Base-by-base conservation (phyloP, 768 basidiomycete genomes). In the Hygrocybe punicea region DNA sequence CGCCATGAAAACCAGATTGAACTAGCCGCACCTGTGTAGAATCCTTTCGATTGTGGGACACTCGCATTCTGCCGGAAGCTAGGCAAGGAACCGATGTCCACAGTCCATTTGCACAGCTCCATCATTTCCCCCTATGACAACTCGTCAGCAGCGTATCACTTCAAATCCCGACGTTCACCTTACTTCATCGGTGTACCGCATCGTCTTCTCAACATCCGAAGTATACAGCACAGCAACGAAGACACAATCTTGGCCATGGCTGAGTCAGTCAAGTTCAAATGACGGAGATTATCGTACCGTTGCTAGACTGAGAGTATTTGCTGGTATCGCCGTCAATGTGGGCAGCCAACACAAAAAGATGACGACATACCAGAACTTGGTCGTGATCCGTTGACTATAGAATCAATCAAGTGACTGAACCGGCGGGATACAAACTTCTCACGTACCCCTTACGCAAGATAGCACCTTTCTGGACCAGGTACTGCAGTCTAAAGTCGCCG, bases 101-200 rank as follows among this genome's bases (percentile, higher is more conserved):
- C 91, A 9, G 87, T 92, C 91, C 91, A 93, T 72, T 88, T 86
- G 75, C 89, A 91, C 47, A 91, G 71, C 67, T 91, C 88, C 58
- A 67, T 73, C 3, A 82, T 85, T 65, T 88, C 88, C 25, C 88
- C 88, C 56, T 57, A 45, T 34, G 23, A 29, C 23, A 17, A 50
- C 14, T 10, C 5, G 21, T 51, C 50, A 46, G 21, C 10, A 46
- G n/a, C 10, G 34, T 21, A 19, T 8, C 7, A 13, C 4, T 5
- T 21, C 13, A 24, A 14, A 29, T 11, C 11, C n/a, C n/a, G n/a
- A 6, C 24, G 48, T 6, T 7, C 10, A 23, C n/a, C 49, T 29
- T 52, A 52, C 56, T 75, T 93, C 91, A 67, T 93, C 91, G 1
- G 85, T 89, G 64, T 93, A 93, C 60, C 91, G 78, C 86, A 89